Conservation (phyloP, 2,329 filamentous ascomycete genomes). For the Stachybotrys chartarum region DNA sequence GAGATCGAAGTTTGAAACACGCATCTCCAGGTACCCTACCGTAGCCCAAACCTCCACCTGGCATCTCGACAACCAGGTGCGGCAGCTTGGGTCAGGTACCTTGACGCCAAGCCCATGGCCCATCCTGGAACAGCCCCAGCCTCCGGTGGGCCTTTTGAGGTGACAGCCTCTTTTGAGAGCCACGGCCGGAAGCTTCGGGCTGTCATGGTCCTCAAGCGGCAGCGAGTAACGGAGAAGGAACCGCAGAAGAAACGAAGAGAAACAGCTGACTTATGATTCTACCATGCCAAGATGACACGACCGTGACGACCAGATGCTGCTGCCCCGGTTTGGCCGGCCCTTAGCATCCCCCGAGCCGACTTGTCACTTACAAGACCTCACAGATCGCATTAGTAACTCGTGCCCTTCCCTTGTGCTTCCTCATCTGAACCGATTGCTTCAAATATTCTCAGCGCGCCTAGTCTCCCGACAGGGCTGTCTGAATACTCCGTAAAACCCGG, state of each 20-base stretch:
- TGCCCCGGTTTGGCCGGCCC: not conserved
- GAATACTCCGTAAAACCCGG: not conserved
- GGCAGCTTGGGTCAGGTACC: not conserved
- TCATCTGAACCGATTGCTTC: not conserved
- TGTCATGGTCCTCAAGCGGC: not conserved
- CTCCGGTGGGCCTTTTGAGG: not conserved
- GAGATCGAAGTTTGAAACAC: no score
- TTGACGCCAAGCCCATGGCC: not conserved
- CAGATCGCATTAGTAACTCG: not conserved
- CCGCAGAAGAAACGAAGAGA: not conserved
- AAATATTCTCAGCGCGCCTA: not conserved
- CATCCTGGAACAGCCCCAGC: not conserved
- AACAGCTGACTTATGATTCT: not conserved
- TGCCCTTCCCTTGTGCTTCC: not conserved
- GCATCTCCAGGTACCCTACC: no score
- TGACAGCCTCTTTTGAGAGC: not conserved
- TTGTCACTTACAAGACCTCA: not conserved
- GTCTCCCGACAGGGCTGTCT: not conserved
- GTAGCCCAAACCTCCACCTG: no score
- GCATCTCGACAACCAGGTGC: not conserved
- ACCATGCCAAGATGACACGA: no score
- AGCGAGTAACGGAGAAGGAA: not conserved
- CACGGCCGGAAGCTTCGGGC: not conserved
- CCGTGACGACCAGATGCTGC: no score
- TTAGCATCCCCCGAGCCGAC: not conserved